Evolutionary conservation across 306 rosid species (phyloP), one percentile per base, ranked within the genome.

Genomic region (Vigna angularis): DNA sequence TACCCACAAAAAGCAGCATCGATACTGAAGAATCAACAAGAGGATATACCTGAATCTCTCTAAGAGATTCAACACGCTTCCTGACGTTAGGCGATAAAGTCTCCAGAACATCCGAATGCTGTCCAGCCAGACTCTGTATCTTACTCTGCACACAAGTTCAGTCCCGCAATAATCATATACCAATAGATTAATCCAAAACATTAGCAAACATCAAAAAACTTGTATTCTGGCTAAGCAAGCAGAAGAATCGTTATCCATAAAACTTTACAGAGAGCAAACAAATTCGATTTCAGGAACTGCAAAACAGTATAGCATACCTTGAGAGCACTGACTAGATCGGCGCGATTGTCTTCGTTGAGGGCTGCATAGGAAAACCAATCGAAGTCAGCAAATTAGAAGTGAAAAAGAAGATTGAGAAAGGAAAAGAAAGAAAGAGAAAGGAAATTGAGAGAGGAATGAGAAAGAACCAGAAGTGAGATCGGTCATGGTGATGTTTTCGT

Each of bases 101-200:
- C 79, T 90, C 97, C 0, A 93, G 87, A 72, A 87, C 49, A 63
- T 93, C 96, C 8, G 90, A 82, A 84, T 91, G 97, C 76, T 90
- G 90, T 40, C 97, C 97, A 57, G 97, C 96, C 34, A 93, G 81
- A 83, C 96, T 89, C 85, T 91, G 93, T 22, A 90, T 91, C 89
- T 87, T 91, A 83, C 75, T 89, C 97, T 93, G 85, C 81, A 82
- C 76, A 82, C 15, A 7, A 14, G 10, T 22, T 57, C 36, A 57
- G 13, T 5, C 16, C 13, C 16, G n/a, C 34, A 24, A 5, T 10
- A 22, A 22, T 18, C 26, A 57, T 24, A 57, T 57, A 18, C 11
- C 22, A 55, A 9, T 20, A 3, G 1, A 52, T 7, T 9, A 55
- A 55, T 13, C 62, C 4, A 51, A n/a, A 2, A n/a, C 3, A 1